Conservation (phyloP, 495 filamentous ascomycete species). For the Pyronema domesticum region DNA sequence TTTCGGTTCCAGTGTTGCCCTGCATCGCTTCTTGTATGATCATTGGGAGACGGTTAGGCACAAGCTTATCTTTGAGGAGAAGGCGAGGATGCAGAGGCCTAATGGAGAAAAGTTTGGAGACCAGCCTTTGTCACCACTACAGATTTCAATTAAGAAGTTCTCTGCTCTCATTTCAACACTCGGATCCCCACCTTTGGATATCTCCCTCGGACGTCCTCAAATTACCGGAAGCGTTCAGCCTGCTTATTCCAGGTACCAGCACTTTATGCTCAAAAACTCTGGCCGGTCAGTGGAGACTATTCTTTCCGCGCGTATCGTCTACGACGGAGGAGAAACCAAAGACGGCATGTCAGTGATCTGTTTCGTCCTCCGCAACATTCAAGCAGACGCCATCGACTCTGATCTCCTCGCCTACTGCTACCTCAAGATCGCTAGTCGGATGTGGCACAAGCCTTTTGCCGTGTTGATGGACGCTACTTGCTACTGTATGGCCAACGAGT, state of each 20-base stretch:
- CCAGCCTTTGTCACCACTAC: constrained; percentile 9
- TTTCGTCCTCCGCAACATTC: constrained; percentile 45
- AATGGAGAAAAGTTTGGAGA: constrained; percentile 14
- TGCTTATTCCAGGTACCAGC: constrained; percentile 46
- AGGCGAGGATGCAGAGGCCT: constrained; percentile 14
- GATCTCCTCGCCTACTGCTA: constrained; percentile 46
- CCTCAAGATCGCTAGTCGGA: constrained; percentile 47
- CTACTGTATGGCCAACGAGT: constrained; percentile 42
- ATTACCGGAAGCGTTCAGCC: constrained; percentile 40
- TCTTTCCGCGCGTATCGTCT: constrained; percentile 41
- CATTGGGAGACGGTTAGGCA: constrained; percentile 50
- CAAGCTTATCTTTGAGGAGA: constrained; percentile 37
- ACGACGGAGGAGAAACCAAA: constrained; percentile 51
- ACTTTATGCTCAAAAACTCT: constrained; percentile 51
- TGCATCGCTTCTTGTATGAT: constrained; percentile 49
- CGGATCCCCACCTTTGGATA: constrained; percentile 44
- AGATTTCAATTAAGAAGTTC: constrained; percentile 21
- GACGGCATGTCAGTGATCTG: constrained; percentile 49
- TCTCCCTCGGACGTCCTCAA: constrained; percentile 44
- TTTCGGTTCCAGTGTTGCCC: constrained; percentile 45
- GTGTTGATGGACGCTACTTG: constrained; percentile 49
- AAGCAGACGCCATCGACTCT: constrained; percentile 39
- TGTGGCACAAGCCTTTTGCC: constrained; percentile 49
- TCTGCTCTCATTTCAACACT: constrained; percentile 40
- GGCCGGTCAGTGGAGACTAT: constrained; percentile 42